Evolutionary conservation across 352 stramenopile genomes (phyloP), one percentile per base, ranked within the genome.

Genomic region (Phytophthora constricta): DNA sequence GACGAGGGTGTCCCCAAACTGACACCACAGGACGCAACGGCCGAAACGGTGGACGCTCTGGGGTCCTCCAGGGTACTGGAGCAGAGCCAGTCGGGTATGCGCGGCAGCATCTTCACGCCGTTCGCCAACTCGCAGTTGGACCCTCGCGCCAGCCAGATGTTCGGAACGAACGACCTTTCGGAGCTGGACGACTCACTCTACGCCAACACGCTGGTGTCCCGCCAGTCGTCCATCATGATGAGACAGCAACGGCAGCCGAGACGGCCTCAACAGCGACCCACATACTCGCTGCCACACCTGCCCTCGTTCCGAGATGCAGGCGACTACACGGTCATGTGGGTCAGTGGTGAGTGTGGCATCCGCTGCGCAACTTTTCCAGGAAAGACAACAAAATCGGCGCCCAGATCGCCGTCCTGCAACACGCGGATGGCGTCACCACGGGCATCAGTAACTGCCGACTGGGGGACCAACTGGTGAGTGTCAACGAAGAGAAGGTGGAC

Each of bases 321-420:
- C 55, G 70, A 84, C 46, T 95, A 93, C 59, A 80, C 80, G 16
- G 87, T 93, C 50, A 91, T 90, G 63, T 95, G 85, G 85, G 80
- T 91, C 9, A 91, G 81, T 50, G 87, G 87, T 39, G 87, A 95
- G 65, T 92, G 86, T 52, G 87, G 87, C 49, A 95, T 95, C 69
- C 87, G 48, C 65, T 95, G 34, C 86, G 85, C 62, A 93, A 93
- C 58, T 93, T 92, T 60, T 89, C 85, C 3, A 51, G 48, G 23
- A 75, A 69, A 26, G 68, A 80, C 42, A 82, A 84, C 68, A 91
- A 90, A 49, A 80, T 91, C 17, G 87, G 87, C 14, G 85, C 86
- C 9, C 87, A 95, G 58, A 91, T 95, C 37, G 86, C 87, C 11
- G 77, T 92, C 31, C 54, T 95, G 59, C 85, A 95, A 59, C 87